Conservation (phyloP, 768 basidiomycete genomes). For the Xerocomellus intermedius region DNA sequence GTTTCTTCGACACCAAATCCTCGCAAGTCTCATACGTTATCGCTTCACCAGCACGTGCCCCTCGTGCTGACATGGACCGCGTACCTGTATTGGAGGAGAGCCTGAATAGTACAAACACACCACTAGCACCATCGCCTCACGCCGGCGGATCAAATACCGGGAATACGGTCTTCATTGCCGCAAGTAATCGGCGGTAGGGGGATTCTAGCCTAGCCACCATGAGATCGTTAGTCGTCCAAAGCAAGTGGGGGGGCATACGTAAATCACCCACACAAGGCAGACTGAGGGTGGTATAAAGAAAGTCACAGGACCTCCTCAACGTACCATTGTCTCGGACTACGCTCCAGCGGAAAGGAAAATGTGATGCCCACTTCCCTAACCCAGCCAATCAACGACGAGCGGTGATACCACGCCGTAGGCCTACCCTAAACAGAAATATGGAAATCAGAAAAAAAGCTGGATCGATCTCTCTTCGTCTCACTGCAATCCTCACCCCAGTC, state of each 20-base stretch:
- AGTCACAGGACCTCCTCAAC: too few species aligned
- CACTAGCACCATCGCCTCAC: not conserved
- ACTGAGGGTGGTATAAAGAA: not conserved
- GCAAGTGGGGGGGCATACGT: not conserved
- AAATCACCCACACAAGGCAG: not conserved
- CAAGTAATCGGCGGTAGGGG: not conserved
- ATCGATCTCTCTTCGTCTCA: conserved; percentile 31
- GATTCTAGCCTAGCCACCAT: not conserved
- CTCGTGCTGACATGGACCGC: not conserved
- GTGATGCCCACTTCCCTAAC: not conserved
- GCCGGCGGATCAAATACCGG: not conserved
- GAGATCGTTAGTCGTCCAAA: not conserved
- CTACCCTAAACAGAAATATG: conserved; percentile 34
- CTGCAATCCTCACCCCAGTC: conserved; percentile 1
- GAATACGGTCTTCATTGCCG: not conserved
- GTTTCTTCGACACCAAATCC: not conserved
- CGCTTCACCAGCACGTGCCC: conserved; percentile 11
- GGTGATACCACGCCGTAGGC: not conserved
- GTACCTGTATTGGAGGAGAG: not conserved
- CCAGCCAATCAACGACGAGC: conserved; percentile 13
- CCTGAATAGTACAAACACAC: not conserved
- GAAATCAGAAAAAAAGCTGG: conserved; percentile 16
- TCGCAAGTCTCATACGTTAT: conserved; percentile 17
- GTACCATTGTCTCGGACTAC: not conserved
- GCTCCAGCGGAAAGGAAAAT: not conserved